Evolutionary conservation across 2,329 filamentous ascomycete species (phyloP).

Genomic region (Diaporthe batatas): DNA sequence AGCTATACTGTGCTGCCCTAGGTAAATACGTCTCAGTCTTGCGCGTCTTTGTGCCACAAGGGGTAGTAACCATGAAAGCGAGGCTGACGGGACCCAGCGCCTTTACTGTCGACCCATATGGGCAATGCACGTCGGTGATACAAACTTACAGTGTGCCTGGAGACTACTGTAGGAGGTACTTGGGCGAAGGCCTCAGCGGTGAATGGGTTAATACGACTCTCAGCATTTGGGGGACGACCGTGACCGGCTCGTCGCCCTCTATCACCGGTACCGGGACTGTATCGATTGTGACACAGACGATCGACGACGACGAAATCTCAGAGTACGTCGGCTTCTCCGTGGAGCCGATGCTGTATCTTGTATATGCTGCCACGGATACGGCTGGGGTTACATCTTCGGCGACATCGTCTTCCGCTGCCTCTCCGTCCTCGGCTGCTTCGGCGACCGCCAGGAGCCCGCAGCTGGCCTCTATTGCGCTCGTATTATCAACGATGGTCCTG

Average conservation of each 20-base stretch:
- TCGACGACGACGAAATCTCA: background rate
- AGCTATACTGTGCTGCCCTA: conserved; percentile 33
- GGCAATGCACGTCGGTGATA: conserved; percentile 12
- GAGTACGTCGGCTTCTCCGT: background rate
- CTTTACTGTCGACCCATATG: background rate
- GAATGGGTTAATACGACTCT: background rate
- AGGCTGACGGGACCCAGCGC: conserved; percentile 22
- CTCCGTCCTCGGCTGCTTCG: background rate
- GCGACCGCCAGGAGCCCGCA: background rate
- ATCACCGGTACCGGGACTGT: background rate
- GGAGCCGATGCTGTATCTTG: conserved; percentile 22
- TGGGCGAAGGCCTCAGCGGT: background rate
- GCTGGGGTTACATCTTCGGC: background rate
- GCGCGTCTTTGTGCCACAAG: background rate
- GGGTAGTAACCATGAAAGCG: background rate
- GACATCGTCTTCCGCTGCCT: conserved; percentile 10
- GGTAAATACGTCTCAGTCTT: background rate
- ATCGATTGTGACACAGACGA: background rate
- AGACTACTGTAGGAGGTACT: background rate
- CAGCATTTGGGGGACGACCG: conserved; percentile 15
- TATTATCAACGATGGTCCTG: background rate
- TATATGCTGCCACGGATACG: conserved; percentile 13
- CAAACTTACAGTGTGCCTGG: conserved; percentile 18
- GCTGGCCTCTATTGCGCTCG: background rate
- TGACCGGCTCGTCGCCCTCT: background rate